A percentile compares a stretch with the other conserved stretches of the same genome.
Conservation (phyloP, 2,329 filamentous ascomycete genomes). For the Rasamsonia emersonii region DNA sequence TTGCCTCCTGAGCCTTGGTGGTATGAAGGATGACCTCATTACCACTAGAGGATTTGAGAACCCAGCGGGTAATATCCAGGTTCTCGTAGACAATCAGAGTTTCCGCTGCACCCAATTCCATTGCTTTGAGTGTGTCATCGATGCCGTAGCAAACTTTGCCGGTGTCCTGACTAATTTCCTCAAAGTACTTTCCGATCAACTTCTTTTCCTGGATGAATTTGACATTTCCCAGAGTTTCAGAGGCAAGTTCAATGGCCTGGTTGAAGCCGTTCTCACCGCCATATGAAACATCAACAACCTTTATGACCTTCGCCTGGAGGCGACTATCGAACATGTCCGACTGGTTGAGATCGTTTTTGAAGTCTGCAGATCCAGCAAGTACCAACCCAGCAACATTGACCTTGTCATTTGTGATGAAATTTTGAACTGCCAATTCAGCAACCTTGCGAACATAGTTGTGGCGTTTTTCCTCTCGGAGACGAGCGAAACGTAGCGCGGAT, state of each 20-base stretch:
- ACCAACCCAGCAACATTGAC: constrained; percentile 95
- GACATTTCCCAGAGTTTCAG: constrained; percentile 95
- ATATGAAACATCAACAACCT: constrained; percentile 97
- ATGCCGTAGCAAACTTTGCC: constrained; percentile 97
- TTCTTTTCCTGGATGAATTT: constrained; percentile 99
- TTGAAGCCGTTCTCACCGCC: constrained; percentile 99
- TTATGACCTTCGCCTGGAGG: constrained; percentile 91
- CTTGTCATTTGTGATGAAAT: constrained; percentile 98
- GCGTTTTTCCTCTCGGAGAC: constrained; percentile 98
- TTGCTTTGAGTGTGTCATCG: constrained; percentile 91
- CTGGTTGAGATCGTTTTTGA: constrained; percentile 98
- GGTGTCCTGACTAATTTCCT: constrained; percentile 96
- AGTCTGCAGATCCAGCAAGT: constrained; percentile 93
- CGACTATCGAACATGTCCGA: constrained; percentile 96
- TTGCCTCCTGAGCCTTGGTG: constrained; percentile 73
- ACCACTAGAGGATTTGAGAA: constrained; percentile 70
- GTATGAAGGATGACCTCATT: constrained; percentile 71
- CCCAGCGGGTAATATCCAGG: constrained; percentile 86
- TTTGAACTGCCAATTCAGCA: constrained; percentile 93
- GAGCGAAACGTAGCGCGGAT: constrained; percentile 96
- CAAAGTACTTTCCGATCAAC: constrained; percentile 96
- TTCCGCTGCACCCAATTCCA: constrained; percentile 92
- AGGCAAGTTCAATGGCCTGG: constrained; percentile 91
- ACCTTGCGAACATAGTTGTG: constrained; percentile 99
- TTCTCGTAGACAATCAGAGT: constrained; percentile 96